Base-by-base conservation (phyloP, 192 early-diverging fungal genomes). In the Funneliformis mosseae region DNA sequence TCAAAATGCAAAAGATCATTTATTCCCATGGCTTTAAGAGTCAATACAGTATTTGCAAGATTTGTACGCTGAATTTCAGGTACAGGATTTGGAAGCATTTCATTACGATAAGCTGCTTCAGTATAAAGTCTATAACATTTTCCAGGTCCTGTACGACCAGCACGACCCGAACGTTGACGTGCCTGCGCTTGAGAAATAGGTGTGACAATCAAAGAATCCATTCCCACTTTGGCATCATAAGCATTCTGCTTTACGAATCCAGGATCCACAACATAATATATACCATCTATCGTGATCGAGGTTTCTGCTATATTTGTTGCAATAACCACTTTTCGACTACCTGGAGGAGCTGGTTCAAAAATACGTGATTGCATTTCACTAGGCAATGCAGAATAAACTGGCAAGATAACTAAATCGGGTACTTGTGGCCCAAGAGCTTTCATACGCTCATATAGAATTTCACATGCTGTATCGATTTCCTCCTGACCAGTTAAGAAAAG, bases 221-320 rank as follows among this genome's bases (percentile, higher is more conserved):
- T 99, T 66, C 98, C 97, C 1, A 97, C 91, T 72, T 96, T 94
- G 67, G 98, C 94, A 83, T 99, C 97, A 87, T 95, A 99, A 63
- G 93, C 95, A 74, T 97, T 99, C 82, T 97, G 96, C 84, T 99
- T 99, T 80, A 91, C 92, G 83, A 95, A 99, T 41, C 98, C 98
- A 42, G 94, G 91, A 83, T 99, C 98, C 23, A 99, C 92, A 9
- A 99, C 98, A 82, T 97, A 99, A 41, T 93, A 92, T 67, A 99
- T 92, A 70, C 98, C 98, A 84, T 99, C 98, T 74, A 99, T 97
- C 0, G 98, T 99, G 77, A 99, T 93, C 75, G 94, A 96, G 5
- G 98, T 99, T 88, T 99, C 98, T 39, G 98, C 98, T 84, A 99
- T 97, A 87, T 99, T 99, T 6, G 98, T 99, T 3, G 98, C 96